A percentile compares a stretch with the other conserved stretches of the same genome.
phyloP scores from a whole-genome alignment of 2,329 filamentous ascomycete genomes.

The Epichloe festucae region DNA sequence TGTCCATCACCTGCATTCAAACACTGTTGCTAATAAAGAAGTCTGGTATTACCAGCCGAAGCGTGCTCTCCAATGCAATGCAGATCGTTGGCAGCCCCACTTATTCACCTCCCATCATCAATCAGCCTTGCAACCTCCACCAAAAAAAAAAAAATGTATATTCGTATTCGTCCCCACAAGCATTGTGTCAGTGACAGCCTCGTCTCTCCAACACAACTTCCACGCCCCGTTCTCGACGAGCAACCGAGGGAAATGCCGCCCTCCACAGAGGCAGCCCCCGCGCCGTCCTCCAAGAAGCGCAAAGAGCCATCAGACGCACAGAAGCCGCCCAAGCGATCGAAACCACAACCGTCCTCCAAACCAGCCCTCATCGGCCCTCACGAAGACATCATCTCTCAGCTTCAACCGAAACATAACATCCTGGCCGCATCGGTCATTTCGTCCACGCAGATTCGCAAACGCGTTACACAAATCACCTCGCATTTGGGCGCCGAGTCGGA shows the following conservation, averaged over 20 bases:
- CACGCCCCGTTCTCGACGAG: neutral
- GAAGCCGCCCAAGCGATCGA: constrained; percentile 1
- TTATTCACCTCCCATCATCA: no score
- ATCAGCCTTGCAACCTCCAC: no score
- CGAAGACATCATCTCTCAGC: constrained; percentile 28
- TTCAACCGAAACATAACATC: constrained; percentile 35
- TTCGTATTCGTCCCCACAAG: no score
- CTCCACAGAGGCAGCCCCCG: neutral
- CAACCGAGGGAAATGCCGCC: neutral
- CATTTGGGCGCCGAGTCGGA: constrained; percentile 25
- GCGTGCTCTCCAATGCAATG: no score
- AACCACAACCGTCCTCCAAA: constrained; percentile 4
- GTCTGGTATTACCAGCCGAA: no score
- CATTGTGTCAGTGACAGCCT: neutral
- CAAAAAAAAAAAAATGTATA: no score
- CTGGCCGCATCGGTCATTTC: constrained; percentile 43
- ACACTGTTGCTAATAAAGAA: no score
- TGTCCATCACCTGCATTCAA: no score
- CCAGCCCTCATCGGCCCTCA: constrained; percentile 23
- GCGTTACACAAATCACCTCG: constrained; percentile 30
- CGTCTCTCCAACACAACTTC: neutral
- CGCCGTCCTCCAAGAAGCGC: neutral
- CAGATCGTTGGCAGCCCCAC: no score
- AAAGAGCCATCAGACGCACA: neutral
- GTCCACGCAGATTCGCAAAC: constrained; percentile 45